phyloP scores from a whole-genome alignment of 192 early-diverging fungal species.

The Phlyctochytrium bullatum region DNA sequence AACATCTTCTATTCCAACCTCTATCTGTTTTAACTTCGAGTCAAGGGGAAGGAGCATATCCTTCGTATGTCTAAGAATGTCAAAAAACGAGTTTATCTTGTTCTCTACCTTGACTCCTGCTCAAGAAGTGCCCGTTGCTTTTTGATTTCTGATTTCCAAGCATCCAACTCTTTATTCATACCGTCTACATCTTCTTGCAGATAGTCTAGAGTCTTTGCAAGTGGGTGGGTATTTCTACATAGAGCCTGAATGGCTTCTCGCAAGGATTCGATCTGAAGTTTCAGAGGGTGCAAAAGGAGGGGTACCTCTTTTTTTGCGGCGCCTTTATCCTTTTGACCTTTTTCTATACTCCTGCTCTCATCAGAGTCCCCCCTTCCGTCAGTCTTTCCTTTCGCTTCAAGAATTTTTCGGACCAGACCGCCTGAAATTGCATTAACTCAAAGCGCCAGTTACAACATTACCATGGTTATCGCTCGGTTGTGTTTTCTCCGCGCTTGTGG shows the following conservation, averaged over 20 bases:
- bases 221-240: constrained; percentile 51
- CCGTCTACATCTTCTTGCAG: constrained; percentile 61
- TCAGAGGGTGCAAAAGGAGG: neutral
- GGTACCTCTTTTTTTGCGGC: constrained; percentile 47
- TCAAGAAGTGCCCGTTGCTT: constrained; percentile 36
- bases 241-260: constrained; percentile 49
- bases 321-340: constrained; percentile 30
- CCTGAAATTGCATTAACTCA: constrained; percentile 27
- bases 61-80: constrained; percentile 31
- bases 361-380: constrained; percentile 25
- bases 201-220: constrained; percentile 58
- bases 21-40: constrained; percentile 39
- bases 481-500: neutral
- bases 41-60: constrained; percentile 40
- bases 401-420: constrained; percentile 51
- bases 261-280: constrained; percentile 41
- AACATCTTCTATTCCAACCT: constrained; percentile 47
- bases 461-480: constrained; percentile 45
- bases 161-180: constrained; percentile 57
- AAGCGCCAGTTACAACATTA: constrained; percentile 4
- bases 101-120: constrained; percentile 31
- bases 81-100: neutral
- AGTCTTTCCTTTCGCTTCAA: constrained; percentile 48
- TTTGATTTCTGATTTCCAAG: constrained; percentile 44
- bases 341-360: constrained; percentile 4